These are phyloP conservation scores for Lomentospora prolificans DNA, from an alignment of 2,329 filamentous ascomycete species.

Conservation along the genomic window DNA sequence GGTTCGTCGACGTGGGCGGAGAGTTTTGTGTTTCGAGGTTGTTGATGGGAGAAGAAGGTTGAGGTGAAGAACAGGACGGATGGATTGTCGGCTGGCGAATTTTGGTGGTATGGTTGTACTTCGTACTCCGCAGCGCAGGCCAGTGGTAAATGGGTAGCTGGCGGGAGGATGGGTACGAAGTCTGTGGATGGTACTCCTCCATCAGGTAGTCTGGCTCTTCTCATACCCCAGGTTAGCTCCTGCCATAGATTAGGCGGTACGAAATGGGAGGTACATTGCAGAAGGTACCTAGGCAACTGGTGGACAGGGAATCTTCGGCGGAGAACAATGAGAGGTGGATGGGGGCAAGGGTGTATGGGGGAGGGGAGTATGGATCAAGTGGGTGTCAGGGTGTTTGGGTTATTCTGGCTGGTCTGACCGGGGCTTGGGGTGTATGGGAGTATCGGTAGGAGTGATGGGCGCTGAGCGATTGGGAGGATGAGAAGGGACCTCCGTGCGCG, in stretches of 20 bases:
- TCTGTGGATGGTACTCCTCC: neutral
- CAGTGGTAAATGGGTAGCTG: neutral
- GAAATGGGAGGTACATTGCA: neutral
- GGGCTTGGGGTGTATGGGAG: neutral
- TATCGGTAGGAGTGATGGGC: neutral
- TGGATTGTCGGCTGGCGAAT: constrained; percentile 8
- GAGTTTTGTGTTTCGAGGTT: constrained; percentile 3
- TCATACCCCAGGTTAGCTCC: constrained; percentile 1
- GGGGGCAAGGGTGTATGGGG: neutral
- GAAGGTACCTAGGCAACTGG: neutral
- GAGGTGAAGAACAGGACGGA: constrained; percentile 8
- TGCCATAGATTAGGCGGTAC: neutral
- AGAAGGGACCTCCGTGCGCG: neutral
- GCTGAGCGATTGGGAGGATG: neutral
- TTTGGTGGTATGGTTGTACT: constrained; percentile 7
- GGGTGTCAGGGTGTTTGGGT: neutral
- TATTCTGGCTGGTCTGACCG: neutral
- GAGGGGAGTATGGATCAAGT: neutral
- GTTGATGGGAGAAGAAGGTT: constrained; percentile 5
- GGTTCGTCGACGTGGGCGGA: neutral
- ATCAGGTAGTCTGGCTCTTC: neutral
- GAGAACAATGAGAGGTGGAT: constrained; percentile 2
- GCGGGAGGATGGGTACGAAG: no score
- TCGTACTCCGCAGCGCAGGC: constrained; percentile 5
- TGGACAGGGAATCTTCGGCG: constrained; percentile 1